Evolutionary conservation across 1,284 basidiomycete genomes (phyloP).

Genomic region (Porogramme epimiltina): DNA sequence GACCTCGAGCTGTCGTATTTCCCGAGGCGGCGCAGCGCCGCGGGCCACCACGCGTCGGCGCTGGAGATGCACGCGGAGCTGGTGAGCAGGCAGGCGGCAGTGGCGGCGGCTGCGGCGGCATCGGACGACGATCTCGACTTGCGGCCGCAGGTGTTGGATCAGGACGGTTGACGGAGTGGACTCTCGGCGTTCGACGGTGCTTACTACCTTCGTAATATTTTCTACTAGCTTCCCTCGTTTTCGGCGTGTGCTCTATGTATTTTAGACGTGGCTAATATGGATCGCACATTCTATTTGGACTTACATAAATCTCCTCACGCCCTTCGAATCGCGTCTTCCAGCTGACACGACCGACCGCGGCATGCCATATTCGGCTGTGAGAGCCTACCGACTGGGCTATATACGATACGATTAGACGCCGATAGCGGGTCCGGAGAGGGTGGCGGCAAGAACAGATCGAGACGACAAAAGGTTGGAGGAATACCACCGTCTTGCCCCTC

Average conservation of each 20-base stretch:
- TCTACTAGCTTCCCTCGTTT: too few species aligned
- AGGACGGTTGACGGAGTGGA: slow-evolving; percentile 1
- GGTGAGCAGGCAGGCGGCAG: slow-evolving; percentile 6
- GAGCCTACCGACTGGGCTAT: too few species aligned
- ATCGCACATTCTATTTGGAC: too few species aligned
- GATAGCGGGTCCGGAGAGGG: too few species aligned
- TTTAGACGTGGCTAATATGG: too few species aligned
- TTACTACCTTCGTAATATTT: not conserved
- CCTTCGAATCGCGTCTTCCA: too few species aligned
- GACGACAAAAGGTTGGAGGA: not conserved
- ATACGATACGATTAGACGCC: too few species aligned
- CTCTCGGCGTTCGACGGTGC: not conserved
- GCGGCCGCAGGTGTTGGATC: slow-evolving; percentile 9
- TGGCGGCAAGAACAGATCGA: too few species aligned
- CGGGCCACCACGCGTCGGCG: slow-evolving; percentile 24
- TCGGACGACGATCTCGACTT: slow-evolving; percentile 12
- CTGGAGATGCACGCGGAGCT: slow-evolving; percentile 25
- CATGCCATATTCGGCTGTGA: too few species aligned
- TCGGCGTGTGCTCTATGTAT: not conserved
- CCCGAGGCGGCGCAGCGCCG: slow-evolving; percentile 22
- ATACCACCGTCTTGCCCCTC: slow-evolving; percentile 1
- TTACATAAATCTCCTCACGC: too few species aligned
- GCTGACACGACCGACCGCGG: too few species aligned
- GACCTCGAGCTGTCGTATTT: slow-evolving; percentile 42
- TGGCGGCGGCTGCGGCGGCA: too few species aligned